phyloP scores from a whole-genome alignment of 1,284 basidiomycete species.

The Moesziomyces globuligerus region DNA sequence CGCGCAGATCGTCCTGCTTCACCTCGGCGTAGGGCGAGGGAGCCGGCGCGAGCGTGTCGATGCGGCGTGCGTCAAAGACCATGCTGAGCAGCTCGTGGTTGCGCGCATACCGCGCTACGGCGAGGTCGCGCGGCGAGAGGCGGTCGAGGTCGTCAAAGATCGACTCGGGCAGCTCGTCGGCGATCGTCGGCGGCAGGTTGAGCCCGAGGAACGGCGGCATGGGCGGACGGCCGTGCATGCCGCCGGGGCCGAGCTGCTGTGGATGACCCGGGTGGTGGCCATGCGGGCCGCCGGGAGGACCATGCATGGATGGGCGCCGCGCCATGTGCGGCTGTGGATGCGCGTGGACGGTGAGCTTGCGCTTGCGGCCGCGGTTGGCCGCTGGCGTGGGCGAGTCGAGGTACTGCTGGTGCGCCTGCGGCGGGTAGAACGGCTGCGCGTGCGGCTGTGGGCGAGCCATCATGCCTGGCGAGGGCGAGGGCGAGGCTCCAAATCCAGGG shows the following conservation, averaged over 20 bases:
- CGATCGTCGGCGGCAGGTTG: slow-evolving; percentile 43
- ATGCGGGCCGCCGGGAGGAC: slow-evolving; percentile 11
- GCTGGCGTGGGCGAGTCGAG: slow-evolving; percentile 36
- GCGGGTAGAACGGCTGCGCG: slow-evolving; percentile 29
- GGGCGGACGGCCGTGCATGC: slow-evolving; percentile 14
- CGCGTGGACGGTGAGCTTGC: slow-evolving; percentile 38
- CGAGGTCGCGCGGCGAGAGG: slow-evolving; percentile 57
- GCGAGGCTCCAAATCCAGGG: slow-evolving; percentile 20
- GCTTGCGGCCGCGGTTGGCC: slow-evolving; percentile 39
- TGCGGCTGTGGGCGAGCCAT: slow-evolving; percentile 33
- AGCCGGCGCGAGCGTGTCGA: slow-evolving; percentile 55
- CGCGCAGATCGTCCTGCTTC: slow-evolving; percentile 35
- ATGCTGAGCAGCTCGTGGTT: slow-evolving; percentile 63
- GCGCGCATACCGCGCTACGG: slow-evolving; percentile 59
- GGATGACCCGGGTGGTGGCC: slow-evolving; percentile 10
- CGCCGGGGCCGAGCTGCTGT: slow-evolving; percentile 2
- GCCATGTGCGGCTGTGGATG: slow-evolving; percentile 16
- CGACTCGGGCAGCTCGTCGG: slow-evolving; percentile 43
- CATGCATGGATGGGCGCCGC: slow-evolving; percentile 34
- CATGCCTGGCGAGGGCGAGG: slow-evolving; percentile 39
- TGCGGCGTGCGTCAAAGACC: slow-evolving; percentile 60
- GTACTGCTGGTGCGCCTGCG: slow-evolving; percentile 33
- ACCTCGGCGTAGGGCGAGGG: slow-evolving; percentile 53
- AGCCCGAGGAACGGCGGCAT: slow-evolving; percentile 33
- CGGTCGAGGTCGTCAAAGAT: slow-evolving; percentile 63